Percentiles rank a stretch among this genome's conserved stretches.
Conservation (phyloP, 345 rosid species). For the Zanthoxylum bungeanum region DNA sequence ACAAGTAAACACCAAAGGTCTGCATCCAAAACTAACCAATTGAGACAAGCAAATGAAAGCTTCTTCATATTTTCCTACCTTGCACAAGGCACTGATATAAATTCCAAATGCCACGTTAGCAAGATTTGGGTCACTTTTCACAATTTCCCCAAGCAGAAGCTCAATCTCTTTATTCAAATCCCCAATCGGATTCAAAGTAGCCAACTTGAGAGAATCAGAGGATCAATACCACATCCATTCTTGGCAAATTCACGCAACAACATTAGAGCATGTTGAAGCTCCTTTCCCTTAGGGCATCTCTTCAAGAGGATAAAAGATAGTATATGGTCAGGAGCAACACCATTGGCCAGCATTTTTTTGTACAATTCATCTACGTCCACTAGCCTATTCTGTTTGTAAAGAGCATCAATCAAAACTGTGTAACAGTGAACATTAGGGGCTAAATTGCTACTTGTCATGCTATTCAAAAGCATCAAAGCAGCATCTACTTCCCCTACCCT, state of each 20-base stretch:
- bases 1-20: conserved; percentile 46
- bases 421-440: conserved; percentile 46
- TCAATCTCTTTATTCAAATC: conserved; percentile 38
- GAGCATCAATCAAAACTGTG: conserved; percentile 49
- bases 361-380: conserved; percentile 41
- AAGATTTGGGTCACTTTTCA: conserved; percentile 31
- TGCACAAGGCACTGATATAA: conserved; percentile 53
- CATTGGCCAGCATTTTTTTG: conserved; percentile 41
- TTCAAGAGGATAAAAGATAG: conserved; percentile 50
- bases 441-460: conserved; percentile 29
- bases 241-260: conserved; percentile 44
- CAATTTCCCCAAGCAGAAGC: conserved; percentile 43
- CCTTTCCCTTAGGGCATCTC: conserved; percentile 45
- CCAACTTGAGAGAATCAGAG: conserved; percentile 18
- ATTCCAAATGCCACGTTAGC: conserved; percentile 50
- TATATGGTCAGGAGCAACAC: conserved; percentile 63
- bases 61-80: conserved; percentile 29
- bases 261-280: conserved; percentile 44
- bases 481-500: conserved; percentile 47
- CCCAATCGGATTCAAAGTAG: conserved; percentile 13
- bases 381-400: conserved; percentile 43
- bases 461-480: conserved; percentile 42
- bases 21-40: conserved; percentile 42
- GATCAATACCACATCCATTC: conserved; percentile 41
- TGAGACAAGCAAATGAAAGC: conserved; percentile 40